Evolutionary conservation across 495 filamentous ascomycete species (phyloP).

Genomic region (Neurospora intermedia): DNA sequence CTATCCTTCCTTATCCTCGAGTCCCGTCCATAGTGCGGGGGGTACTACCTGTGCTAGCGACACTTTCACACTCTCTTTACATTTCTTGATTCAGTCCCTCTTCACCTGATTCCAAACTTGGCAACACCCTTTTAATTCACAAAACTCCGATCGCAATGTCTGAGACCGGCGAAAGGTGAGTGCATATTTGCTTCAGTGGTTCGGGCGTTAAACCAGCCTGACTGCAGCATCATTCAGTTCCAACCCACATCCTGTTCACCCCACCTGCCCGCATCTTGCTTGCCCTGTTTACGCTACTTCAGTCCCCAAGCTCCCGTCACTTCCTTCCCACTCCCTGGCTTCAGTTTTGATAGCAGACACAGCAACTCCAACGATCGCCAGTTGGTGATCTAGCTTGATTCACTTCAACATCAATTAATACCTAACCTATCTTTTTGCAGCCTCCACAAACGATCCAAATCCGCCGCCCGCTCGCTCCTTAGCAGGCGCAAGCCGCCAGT

Average conservation of each 20-base stretch:
- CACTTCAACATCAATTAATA: slow-evolving; percentile 6
- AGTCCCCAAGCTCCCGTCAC: background rate
- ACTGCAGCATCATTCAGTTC: background rate
- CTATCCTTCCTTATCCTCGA: background rate
- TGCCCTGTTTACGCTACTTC: background rate
- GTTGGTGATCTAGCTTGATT: background rate
- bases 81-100: background rate
- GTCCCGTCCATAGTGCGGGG: background rate
- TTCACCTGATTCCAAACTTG: background rate
- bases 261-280: background rate
- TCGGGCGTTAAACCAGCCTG: background rate
- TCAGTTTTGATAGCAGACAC: background rate
- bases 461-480: slow-evolving; percentile 38
- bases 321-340: background rate
- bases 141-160: slow-evolving; percentile 21
- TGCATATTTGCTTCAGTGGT: background rate
- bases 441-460: slow-evolving; percentile 43
- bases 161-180: slow-evolving; percentile 34
- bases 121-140: background rate
- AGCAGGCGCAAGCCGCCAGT: slow-evolving; percentile 33
- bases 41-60: background rate
- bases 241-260: background rate
- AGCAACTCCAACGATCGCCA: background rate
- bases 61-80: background rate
- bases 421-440: slow-evolving; percentile 9